phyloP scores from a whole-genome alignment of 768 basidiomycete genomes.

The Grammothele lineata region DNA sequence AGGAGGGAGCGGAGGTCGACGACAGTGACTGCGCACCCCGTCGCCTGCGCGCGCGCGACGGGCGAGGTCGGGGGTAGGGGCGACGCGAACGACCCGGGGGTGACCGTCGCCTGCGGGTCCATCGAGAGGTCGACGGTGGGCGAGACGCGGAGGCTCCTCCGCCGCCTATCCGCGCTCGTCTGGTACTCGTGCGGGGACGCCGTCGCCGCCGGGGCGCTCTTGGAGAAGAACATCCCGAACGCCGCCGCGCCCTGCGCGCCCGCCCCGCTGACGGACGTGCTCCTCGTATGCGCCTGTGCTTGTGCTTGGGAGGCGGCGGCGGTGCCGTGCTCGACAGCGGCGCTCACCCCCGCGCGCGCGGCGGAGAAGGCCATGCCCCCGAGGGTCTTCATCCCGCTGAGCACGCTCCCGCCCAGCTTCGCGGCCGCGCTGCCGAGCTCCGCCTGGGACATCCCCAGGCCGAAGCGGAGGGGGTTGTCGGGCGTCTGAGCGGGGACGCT shows the following conservation, averaged over 20 bases:
- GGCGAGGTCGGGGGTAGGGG: neutral
- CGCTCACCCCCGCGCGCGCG: conserved; percentile 27
- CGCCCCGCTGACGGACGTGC: conserved; percentile 15
- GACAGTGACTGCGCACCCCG: conserved; percentile 44
- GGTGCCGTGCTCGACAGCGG: conserved; percentile 12
- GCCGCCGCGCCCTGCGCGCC: neutral
- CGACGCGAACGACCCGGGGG: conserved; percentile 14
- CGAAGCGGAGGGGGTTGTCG: conserved; percentile 20
- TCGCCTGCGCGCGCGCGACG: neutral
- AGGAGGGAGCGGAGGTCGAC: conserved; percentile 47
- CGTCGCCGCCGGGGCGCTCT: conserved; percentile 53
- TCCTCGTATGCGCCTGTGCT: neutral
- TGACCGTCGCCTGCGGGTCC: conserved; percentile 11
- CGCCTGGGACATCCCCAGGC: conserved; percentile 37
- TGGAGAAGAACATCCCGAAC: conserved; percentile 45
- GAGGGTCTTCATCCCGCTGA: conserved; percentile 60
- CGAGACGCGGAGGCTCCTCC: conserved; percentile 10
- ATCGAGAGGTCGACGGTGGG: neutral
- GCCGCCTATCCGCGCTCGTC: conserved; percentile 2
- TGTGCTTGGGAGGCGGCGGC: neutral
- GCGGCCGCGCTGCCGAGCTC: conserved; percentile 52
- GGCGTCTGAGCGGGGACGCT: conserved; percentile 7
- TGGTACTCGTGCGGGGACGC: conserved; percentile 20
- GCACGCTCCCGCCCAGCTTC: conserved; percentile 56
- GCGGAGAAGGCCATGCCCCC: conserved; percentile 59